These are phyloP conservation scores for Claviceps citrina DNA, from an alignment of 2,329 filamentous ascomycete species.

Conservation along the genomic window DNA sequence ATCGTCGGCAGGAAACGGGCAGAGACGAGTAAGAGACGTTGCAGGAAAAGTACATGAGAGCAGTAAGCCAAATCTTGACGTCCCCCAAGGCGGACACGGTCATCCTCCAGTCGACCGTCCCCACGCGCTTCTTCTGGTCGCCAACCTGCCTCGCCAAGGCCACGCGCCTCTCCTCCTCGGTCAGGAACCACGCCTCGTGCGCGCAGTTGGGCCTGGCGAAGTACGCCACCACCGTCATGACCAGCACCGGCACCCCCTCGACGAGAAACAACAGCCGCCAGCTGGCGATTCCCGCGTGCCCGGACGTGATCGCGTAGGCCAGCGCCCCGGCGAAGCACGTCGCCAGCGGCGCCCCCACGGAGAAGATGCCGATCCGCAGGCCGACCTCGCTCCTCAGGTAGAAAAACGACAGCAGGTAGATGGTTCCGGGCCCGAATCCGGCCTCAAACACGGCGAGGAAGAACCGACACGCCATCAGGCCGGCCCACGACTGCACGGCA, in stretches of 20 bases:
- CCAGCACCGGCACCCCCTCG: conserved; percentile 20
- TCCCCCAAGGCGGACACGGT: conserved; percentile 17
- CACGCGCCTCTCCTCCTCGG: conserved; percentile 8
- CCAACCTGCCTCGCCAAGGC: conserved; percentile 5
- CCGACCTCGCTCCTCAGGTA: conserved; percentile 21
- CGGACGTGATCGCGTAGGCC: conserved; percentile 48
- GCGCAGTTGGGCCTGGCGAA: conserved; percentile 13
- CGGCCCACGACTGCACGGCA: conserved; percentile 29
- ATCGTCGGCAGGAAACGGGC: conserved; percentile 11
- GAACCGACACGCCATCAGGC: conserved; percentile 28
- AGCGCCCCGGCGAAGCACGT: conserved; percentile 52
- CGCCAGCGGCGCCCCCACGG: conserved; percentile 46
- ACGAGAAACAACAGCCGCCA: conserved; percentile 54
- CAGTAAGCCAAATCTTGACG: conserved; percentile 20
- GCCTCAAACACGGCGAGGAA: conserved; percentile 21
- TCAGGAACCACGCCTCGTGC: conserved; percentile 8
- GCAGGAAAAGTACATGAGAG: conserved; percentile 10
- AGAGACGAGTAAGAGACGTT: conserved; percentile 19
- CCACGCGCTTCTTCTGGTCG: background rate
- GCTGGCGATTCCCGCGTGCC: conserved; percentile 36
- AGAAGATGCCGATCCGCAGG: conserved; percentile 23
- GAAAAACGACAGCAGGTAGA: conserved; percentile 21
- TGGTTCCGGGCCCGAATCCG: conserved; percentile 18
- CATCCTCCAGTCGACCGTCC: conserved; percentile 12
- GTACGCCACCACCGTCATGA: conserved; percentile 17